Evolutionary conservation across 805 yeast genomes (phyloP).

Genomic region (Yamadazyma laniorum): DNA sequence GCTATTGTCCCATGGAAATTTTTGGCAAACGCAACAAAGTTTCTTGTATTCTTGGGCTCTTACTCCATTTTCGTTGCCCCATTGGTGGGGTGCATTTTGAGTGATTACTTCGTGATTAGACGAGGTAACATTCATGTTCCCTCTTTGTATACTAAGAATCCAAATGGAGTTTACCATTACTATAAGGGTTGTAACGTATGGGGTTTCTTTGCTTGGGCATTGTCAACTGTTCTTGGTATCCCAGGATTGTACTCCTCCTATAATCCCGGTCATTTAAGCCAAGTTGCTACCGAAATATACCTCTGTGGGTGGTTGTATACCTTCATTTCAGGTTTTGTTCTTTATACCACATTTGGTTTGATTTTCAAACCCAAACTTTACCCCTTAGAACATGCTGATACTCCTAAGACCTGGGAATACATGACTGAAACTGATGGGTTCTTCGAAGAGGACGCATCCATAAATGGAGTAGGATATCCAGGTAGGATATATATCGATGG

Average conservation of each 20-base stretch:
- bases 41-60: slow-evolving; percentile 15
- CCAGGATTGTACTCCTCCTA: slow-evolving; percentile 15
- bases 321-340: slow-evolving; percentile 11
- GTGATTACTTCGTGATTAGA: slow-evolving; percentile 13
- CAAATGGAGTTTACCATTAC: slow-evolving; percentile 12
- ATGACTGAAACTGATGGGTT: slow-evolving; percentile 17
- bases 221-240: slow-evolving; percentile 13
- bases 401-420: slow-evolving; percentile 17
- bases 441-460: slow-evolving; percentile 15
- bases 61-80: slow-evolving; percentile 17
- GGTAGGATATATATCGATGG: slow-evolving; percentile 9
- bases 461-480: slow-evolving; percentile 15
- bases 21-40: slow-evolving; percentile 13
- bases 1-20: slow-evolving; percentile 18
- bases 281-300: slow-evolving; percentile 13
- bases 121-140: slow-evolving; percentile 17
- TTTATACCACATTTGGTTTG: slow-evolving; percentile 11
- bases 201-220: slow-evolving; percentile 15
- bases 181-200: slow-evolving; percentile 15
- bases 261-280: slow-evolving; percentile 10
- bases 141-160: slow-evolving; percentile 12
- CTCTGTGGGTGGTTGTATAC: slow-evolving; percentile 17
- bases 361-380: slow-evolving; percentile 14
- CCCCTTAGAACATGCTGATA: slow-evolving; percentile 12
- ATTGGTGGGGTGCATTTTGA: slow-evolving; percentile 12